phyloP scores from a whole-genome alignment of 306 rosid genomes.

The Quercus mongolica region DNA sequence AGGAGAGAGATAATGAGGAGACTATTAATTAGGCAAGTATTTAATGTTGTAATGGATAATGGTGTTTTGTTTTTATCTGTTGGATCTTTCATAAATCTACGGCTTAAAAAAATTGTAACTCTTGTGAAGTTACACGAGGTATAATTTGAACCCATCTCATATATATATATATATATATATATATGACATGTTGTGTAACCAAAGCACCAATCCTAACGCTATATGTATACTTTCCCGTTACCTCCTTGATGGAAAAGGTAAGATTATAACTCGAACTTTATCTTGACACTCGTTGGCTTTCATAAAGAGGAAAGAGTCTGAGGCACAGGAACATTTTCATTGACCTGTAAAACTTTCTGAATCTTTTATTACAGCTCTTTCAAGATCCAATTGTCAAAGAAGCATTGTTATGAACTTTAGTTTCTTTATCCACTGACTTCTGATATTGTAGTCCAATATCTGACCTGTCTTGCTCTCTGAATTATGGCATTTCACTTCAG shows the following conservation, averaged over 20 bases:
- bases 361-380: constrained; percentile 38
- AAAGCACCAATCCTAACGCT: constrained; percentile 1
- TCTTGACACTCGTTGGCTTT: constrained; percentile 57
- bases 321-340: constrained; percentile 65
- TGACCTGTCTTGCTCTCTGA: constrained; percentile 20
- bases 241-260: background rate
- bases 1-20: too few relatives aligned
- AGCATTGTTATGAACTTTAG: constrained; percentile 3
- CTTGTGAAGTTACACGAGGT: too few relatives aligned
- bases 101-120: too few relatives aligned
- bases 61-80: too few relatives aligned
- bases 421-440: constrained; percentile 31
- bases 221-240: constrained; percentile 13
- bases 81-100: too few relatives aligned
- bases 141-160: too few relatives aligned
- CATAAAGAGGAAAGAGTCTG: constrained; percentile 73
- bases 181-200: background rate
- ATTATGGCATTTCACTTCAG: constrained; percentile 25
- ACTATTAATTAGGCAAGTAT: too few relatives aligned
- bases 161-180: too few relatives aligned
- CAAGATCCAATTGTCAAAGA: constrained; percentile 37
- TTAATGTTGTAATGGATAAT: too few relatives aligned
- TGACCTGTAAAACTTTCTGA: constrained; percentile 58
- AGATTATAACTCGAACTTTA: constrained; percentile 25
- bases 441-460: constrained; percentile 8